Evolutionary conservation across 805 yeast genomes (phyloP).

Genomic region (Pichia rugopelliculosa): DNA sequence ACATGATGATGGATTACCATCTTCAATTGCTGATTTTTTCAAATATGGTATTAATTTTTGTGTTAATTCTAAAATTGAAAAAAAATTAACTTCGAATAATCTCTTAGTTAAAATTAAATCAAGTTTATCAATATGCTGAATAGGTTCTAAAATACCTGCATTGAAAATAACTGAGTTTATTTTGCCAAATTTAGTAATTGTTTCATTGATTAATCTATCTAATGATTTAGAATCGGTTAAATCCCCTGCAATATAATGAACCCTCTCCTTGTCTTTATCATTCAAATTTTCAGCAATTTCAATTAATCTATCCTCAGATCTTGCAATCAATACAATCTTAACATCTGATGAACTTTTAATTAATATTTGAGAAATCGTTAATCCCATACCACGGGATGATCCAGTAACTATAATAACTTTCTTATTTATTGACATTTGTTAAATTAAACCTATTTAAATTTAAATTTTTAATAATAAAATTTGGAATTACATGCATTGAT

Average conservation of each 20-base stretch:
- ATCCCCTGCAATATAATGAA: constrained; percentile 53
- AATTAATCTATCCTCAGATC: constrained; percentile 45
- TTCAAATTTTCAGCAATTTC: constrained; percentile 29
- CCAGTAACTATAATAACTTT: constrained; percentile 47
- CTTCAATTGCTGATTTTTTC: constrained; percentile 36
- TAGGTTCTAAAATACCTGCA: constrained; percentile 83
- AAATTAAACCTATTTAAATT: not conserved
- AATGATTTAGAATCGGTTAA: constrained; percentile 35
- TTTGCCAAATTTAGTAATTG: constrained; percentile 37
- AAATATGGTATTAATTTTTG: constrained; percentile 41
- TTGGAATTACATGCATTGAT: too few relatives aligned
- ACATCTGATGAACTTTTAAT: constrained; percentile 29
- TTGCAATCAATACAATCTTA: constrained; percentile 65
- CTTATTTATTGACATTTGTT: not conserved
- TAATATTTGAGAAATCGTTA: constrained; percentile 50
- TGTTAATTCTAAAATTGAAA: constrained; percentile 61
- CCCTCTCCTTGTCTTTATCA: constrained; percentile 42
- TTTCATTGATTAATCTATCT: constrained; percentile 7
- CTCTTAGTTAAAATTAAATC: constrained; percentile 50
- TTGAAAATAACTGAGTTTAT: constrained; percentile 65
- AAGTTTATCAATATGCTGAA: constrained; percentile 39
- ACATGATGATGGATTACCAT: constrained; percentile 6
- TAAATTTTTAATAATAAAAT: too few relatives aligned
- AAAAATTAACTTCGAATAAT: constrained; percentile 70
- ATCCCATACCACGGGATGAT: constrained; percentile 77